A percentile compares a stretch with the other conserved stretches of the same genome.
These are phyloP conservation scores for Colletotrichum karsti DNA, from an alignment of 2,329 filamentous ascomycete species.

Conservation along the genomic window DNA sequence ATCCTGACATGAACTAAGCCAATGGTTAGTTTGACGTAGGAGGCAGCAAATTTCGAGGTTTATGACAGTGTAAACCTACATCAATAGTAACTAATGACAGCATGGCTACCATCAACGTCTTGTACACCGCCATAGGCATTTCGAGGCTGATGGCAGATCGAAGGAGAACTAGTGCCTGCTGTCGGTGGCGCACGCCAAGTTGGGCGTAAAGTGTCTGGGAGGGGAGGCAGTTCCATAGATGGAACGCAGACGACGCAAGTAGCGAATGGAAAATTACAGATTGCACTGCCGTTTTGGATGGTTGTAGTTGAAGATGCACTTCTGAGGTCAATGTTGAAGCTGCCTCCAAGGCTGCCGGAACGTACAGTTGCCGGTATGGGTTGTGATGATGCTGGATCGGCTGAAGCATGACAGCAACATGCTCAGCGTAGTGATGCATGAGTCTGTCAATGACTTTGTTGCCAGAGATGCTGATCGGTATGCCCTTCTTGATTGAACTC, in stretches of 20 bases:
- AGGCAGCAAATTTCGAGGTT: too few species aligned
- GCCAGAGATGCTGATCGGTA: background rate
- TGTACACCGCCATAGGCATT: background rate
- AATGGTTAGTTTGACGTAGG: background rate
- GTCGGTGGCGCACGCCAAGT: background rate
- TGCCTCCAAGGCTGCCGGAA: conserved; percentile 1
- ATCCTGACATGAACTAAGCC: conserved; percentile 4
- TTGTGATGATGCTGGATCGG: conserved; percentile 11
- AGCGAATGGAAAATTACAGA: conserved; percentile 9
- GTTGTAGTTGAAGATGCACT: background rate
- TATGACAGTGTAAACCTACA: background rate
- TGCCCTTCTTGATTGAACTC: too few species aligned
- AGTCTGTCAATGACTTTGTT: background rate
- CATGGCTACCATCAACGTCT: conserved; percentile 11
- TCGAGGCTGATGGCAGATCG: background rate
- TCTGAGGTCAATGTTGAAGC: background rate
- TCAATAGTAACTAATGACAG: background rate
- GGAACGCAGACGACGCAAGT: background rate
- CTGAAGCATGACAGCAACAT: background rate
- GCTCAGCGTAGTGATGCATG: conserved; percentile 3
- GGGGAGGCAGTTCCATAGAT: background rate
- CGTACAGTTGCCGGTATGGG: background rate
- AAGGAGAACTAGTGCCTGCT: background rate
- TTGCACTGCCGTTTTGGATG: background rate
- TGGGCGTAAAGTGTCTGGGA: background rate